A percentile compares a stretch with the other conserved stretches of the same genome.
phyloP scores from a whole-genome alignment of 495 filamentous ascomycete genomes.

The Penicillium egyptiacum region DNA sequence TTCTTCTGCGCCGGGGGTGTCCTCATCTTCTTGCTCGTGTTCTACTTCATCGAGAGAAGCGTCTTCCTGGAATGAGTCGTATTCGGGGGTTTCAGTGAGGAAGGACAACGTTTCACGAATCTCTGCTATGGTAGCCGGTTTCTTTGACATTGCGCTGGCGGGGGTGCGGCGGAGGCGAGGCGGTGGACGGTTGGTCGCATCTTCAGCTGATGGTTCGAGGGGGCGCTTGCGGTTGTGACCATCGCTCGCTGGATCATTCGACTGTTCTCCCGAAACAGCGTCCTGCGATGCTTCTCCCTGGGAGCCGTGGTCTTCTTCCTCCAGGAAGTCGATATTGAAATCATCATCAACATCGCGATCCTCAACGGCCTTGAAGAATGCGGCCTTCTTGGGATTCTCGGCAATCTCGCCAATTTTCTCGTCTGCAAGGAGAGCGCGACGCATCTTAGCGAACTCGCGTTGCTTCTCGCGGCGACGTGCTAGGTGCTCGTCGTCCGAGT shows the following conservation, averaged over 20 bases:
- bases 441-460: slow-evolving; percentile 86
- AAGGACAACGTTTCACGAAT: slow-evolving; percentile 78
- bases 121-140: slow-evolving; percentile 69
- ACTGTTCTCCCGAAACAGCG: slow-evolving; percentile 29
- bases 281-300: slow-evolving; percentile 50
- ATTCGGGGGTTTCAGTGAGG: slow-evolving; percentile 73
- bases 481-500: slow-evolving; percentile 81
- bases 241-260: slow-evolving; percentile 26
- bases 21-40: slow-evolving; percentile 36
- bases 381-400: slow-evolving; percentile 82
- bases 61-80: slow-evolving; percentile 51
- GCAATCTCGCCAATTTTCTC: slow-evolving; percentile 88
- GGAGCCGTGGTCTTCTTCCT: slow-evolving; percentile 48
- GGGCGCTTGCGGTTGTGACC: slow-evolving; percentile 57
- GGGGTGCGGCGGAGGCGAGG: slow-evolving; percentile 66
- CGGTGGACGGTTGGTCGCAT: slow-evolving; percentile 56
- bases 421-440: slow-evolving; percentile 83
- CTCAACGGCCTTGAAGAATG: slow-evolving; percentile 87
- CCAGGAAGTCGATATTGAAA: slow-evolving; percentile 70
- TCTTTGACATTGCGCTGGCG: slow-evolving; percentile 52
- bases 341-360: slow-evolving; percentile 79
- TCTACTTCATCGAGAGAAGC: slow-evolving; percentile 44
- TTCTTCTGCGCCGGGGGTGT: slow-evolving; percentile 34
- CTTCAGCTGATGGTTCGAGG: slow-evolving; percentile 44
- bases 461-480: slow-evolving; percentile 78